Base-by-base conservation (phyloP, 192 early-diverging fungal genomes). In the Entomortierella beljakovae region DNA sequence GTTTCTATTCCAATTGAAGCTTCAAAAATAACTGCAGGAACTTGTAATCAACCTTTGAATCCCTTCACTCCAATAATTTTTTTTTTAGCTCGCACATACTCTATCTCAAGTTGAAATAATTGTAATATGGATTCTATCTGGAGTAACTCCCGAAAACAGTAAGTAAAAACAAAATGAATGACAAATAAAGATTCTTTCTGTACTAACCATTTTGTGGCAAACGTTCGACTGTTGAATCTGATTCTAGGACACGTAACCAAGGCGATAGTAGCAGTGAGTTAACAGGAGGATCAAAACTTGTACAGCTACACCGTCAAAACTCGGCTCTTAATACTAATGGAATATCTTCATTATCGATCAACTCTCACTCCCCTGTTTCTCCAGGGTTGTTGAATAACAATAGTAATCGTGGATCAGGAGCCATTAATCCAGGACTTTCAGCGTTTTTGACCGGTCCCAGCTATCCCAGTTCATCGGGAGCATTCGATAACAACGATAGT, bases 221-320 rank as follows among this genome's bases (percentile, higher is more conserved):
- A 33, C 42, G 18, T 9, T 43, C 42, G 18, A 38, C 6, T 38
- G 37, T 38, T 6, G 6, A 38, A 38, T 38, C 37, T 38, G 37
- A 38, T 38, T 38, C 18, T 32, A 69, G 66, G 57, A 43, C 67
- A 13, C 67, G 67, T 29, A 18, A 10, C 13, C 57, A 50, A 29
- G 59, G 68, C 29, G 46, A 13, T 11, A 15, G 48, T 58, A 48
- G 31, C 51, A 66, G 32, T 48, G 63, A 26, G 34, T 26, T 64
- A 51, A 37, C 54, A 69, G 28, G 74, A 20, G 74, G 74, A 58
- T 77, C 66, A 11, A 77, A 77, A 64, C 61, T 77, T 13, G 74
- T 77, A 9, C 74, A 77, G 16, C 56, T 77, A 34, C 74, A 77
- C 34, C 74, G 74, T 23, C 74, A 77, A 48, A 77, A 53, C 26